Percentiles rank a stretch among this genome's conserved stretches.
These are phyloP conservation scores for Stemphylium beticola DNA, from an alignment of 2,329 filamentous ascomycete species.

Conservation along the genomic window DNA sequence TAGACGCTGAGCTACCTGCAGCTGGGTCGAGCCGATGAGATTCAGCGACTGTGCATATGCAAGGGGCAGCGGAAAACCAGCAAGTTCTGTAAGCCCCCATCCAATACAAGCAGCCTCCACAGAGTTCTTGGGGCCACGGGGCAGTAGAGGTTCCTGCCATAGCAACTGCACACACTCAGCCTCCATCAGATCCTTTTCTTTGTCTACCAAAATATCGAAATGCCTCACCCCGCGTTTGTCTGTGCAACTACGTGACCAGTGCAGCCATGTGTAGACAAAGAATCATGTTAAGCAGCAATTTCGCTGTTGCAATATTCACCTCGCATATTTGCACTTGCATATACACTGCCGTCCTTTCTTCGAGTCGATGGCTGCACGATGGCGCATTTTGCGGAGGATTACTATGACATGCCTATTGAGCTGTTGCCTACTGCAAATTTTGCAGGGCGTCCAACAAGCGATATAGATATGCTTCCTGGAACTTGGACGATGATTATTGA, in stretches of 20 bases:
- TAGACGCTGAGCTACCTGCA: background rate
- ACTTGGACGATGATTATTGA: conserved; percentile 16
- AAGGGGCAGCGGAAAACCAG: conserved; percentile 3
- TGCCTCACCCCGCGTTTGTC: background rate
- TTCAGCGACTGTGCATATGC: conserved; percentile 10
- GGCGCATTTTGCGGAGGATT: conserved; percentile 20
- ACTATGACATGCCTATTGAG: conserved; percentile 31
- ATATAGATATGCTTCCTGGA: conserved; percentile 30
- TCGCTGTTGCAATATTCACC: background rate
- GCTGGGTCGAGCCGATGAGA: conserved; percentile 3
- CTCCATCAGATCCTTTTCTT: conserved; percentile 1
- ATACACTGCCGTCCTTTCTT: background rate
- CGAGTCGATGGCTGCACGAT: conserved; percentile 1
- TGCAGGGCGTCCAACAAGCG: conserved; percentile 29
- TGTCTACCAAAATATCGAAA: conserved; percentile 6
- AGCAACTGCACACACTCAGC: conserved; percentile 3
- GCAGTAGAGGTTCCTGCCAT: background rate
- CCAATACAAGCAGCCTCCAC: background rate
- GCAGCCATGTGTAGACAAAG: conserved; percentile 7
- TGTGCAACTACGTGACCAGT: conserved; percentile 7
- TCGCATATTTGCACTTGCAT: background rate
- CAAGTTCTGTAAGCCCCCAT: background rate
- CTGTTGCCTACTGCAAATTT: conserved; percentile 32
- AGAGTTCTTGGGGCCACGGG: background rate
- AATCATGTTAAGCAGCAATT: background rate